Conservation (phyloP, 495 filamentous ascomycete genomes). For the Xylaria acuta region DNA sequence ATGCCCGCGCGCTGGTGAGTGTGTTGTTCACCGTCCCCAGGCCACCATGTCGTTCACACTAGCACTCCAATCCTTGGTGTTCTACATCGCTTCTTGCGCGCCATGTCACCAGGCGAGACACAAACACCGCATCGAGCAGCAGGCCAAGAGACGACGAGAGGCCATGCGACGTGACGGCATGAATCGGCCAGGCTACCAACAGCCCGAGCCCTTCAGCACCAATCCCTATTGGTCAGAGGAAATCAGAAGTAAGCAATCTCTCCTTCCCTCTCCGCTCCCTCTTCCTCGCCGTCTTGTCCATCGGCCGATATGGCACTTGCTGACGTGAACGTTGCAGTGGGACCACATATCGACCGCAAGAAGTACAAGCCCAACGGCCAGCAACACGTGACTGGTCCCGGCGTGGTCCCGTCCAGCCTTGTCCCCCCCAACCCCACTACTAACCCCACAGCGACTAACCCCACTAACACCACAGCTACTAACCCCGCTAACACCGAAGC, state of each 20-base stretch:
- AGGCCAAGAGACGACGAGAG: conserved; percentile 54
- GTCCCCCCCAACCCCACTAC: conserved; percentile 36
- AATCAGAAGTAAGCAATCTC: conserved; percentile 52
- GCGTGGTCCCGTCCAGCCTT: conserved; percentile 46
- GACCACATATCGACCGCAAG: conserved; percentile 70
- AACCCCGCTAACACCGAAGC: not conserved
- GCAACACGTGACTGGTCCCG: conserved; percentile 58
- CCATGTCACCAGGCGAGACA: conserved; percentile 73
- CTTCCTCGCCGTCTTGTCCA: not conserved
- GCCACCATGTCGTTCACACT: conserved; percentile 58
- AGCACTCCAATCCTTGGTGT: conserved; percentile 78
- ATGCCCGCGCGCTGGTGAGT: not conserved
- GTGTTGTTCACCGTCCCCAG: conserved; percentile 6
- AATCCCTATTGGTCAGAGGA: conserved; percentile 89
- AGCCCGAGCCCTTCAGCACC: conserved; percentile 81
- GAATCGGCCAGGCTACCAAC: conserved; percentile 74
- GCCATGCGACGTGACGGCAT: conserved; percentile 41
- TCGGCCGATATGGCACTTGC: not conserved
- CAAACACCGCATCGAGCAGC: conserved; percentile 68
- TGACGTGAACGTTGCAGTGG: conserved; percentile 48
- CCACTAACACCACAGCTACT: not conserved
- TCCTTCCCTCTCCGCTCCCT: not conserved
- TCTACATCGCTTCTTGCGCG: conserved; percentile 84
- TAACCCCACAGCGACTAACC: not conserved
- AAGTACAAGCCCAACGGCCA: conserved; percentile 61